A percentile compares a stretch with the other conserved stretches of the same genome.
Conservation (phyloP, 106 monocot genomes). For the Cymbidium sinense region DNA sequence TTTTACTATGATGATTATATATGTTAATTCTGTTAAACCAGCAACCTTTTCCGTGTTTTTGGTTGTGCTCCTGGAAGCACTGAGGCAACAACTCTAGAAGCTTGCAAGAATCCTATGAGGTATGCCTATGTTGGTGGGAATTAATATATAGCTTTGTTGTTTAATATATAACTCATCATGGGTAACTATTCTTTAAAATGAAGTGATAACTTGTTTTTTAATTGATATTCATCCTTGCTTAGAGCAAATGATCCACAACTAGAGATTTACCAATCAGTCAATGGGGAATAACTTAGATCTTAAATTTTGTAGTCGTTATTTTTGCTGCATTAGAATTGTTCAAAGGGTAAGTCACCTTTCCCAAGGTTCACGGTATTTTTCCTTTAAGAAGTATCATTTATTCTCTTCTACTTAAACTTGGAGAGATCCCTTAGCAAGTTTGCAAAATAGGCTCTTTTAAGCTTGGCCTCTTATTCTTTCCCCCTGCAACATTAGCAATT, state of each 20-base stretch:
- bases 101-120: slow-evolving; percentile 82
- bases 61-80: slow-evolving; percentile 62
- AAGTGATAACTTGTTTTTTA: neutral
- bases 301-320: no score
- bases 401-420: no score
- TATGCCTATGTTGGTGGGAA: slow-evolving; percentile 6
- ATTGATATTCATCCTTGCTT: neutral
- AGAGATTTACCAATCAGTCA: neutral
- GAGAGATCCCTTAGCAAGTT: no score
- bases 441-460: no score
- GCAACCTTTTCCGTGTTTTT: slow-evolving; percentile 85
- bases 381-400: no score
- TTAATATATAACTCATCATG: neutral
- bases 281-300: no score
- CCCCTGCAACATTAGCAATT: no score
- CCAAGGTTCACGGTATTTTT: no score
- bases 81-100: slow-evolving; percentile 77
- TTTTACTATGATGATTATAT: neutral
- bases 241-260: neutral
- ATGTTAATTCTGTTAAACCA: slow-evolving; percentile 18
- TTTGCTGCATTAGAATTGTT: no score
- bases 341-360: no score
- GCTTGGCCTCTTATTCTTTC: no score
- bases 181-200: no score
- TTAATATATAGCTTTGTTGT: neutral